Percentiles rank a stretch among this genome's conserved stretches.
phyloP scores from a whole-genome alignment of 179 eudicot genomes.

The Heliamphora pulchella region DNA sequence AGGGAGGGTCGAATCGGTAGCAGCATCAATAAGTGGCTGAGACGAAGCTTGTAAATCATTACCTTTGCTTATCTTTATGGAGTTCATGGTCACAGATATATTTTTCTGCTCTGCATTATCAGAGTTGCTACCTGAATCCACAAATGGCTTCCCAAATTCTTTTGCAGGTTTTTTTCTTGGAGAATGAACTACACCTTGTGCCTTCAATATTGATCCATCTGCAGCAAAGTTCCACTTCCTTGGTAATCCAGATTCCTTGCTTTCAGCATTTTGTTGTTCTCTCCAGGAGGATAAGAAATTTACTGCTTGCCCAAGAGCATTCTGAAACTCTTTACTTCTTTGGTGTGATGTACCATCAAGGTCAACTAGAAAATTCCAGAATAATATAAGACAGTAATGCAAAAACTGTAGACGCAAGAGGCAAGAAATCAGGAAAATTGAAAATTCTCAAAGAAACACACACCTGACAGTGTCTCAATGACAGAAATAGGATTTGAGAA shows the following conservation, averaged over 20 bases:
- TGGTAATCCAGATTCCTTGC: constrained; percentile 29
- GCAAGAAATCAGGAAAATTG: background rate
- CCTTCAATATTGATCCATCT: constrained; percentile 39
- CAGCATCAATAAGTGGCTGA: constrained; percentile 32
- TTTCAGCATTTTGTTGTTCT: constrained; percentile 35
- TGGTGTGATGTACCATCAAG: constrained; percentile 31
- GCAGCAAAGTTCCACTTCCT: constrained; percentile 28
- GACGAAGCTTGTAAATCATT: constrained; percentile 28
- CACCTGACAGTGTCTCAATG: constrained; percentile 81
- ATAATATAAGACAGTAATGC: constrained; percentile 10
- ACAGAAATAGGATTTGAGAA: constrained; percentile 87
- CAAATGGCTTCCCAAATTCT: constrained; percentile 30
- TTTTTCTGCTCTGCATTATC: constrained; percentile 26
- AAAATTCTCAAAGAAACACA: constrained; percentile 8
- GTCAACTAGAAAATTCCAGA: constrained; percentile 38
- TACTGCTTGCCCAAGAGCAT: constrained; percentile 26
- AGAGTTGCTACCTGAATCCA: constrained; percentile 35
- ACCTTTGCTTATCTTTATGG: constrained; percentile 26
- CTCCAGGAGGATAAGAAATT: constrained; percentile 39
- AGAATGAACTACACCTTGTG: constrained; percentile 26
- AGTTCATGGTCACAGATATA: constrained; percentile 20
- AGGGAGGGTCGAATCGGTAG: constrained; percentile 60
- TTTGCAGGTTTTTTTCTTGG: constrained; percentile 33
- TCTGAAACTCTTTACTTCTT: constrained; percentile 31
- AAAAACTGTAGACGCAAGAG: constrained; percentile 16